Conservation (phyloP, 768 basidiomycete genomes). For the Tulasnella sp. region DNA sequence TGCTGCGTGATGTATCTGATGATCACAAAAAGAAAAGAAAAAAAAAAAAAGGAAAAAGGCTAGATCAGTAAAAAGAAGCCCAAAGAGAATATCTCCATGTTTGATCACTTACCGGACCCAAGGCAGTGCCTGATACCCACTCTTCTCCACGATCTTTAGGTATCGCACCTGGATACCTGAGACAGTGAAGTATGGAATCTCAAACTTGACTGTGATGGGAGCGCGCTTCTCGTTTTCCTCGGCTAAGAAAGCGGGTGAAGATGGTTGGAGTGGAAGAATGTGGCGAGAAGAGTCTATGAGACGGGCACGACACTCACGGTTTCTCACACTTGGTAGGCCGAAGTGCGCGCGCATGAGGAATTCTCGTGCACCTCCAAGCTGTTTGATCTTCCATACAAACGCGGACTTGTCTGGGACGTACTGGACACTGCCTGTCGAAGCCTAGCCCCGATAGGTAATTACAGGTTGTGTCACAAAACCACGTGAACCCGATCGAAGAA, state of each 20-base stretch:
- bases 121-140: slow-evolving; percentile 89
- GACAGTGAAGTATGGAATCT: slow-evolving; percentile 98
- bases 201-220: slow-evolving; percentile 94
- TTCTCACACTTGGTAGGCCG: slow-evolving; percentile 86
- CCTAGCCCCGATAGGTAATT: slow-evolving; percentile 43
- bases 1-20: slow-evolving; percentile 81
- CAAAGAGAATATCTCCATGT: not conserved
- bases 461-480: not conserved
- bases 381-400: slow-evolving; percentile 99
- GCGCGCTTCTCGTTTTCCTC: slow-evolving; percentile 81
- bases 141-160: slow-evolving; percentile 97
- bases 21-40: too few species aligned
- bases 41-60: too few species aligned
- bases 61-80: not conserved
- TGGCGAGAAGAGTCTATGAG: not conserved
- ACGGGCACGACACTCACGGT: slow-evolving; percentile 43
- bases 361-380: slow-evolving; percentile 88
- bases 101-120: slow-evolving; percentile 57
- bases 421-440: slow-evolving; percentile 88
- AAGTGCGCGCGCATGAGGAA: slow-evolving; percentile 99
- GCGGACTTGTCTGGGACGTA: slow-evolving; percentile 97
- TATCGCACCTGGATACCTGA: slow-evolving; percentile 97
- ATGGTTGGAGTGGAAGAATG: not conserved
- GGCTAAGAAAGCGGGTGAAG: slow-evolving; percentile 27
- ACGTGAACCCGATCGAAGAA: not conserved